Base-by-base conservation (phyloP, 2,329 filamentous ascomycete genomes). In the Coniochaeta ligniaria region DNA sequence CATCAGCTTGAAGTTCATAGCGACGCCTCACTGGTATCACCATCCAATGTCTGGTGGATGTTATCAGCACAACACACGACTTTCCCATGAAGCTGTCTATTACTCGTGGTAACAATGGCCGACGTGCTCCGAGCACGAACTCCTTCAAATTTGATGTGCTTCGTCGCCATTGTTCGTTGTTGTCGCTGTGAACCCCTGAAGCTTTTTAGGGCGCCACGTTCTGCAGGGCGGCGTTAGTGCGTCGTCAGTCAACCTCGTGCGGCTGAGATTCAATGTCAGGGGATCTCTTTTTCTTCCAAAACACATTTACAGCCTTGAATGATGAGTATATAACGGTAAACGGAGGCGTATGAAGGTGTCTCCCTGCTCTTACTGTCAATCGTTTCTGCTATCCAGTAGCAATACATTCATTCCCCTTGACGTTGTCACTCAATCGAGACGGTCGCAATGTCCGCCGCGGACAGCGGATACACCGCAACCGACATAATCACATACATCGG, bases 401-500 rank as follows among this genome's bases (percentile, higher is more conserved):
- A 14, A 3, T 14, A 36, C 12, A 36, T 36, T 14, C 12, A 14
- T 36, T 12, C 12, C 12, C 12, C 8, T 36, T 36, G 35, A 5
- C 35, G 28, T 14, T 36, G 3, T n/a, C 17, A 41, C 17, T 57
- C 33, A 35, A 38, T 16, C 12, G 20, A 41, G 6, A 16, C 54
- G 28, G 4, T 17, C 31, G 26, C 54, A 38, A 57, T 55, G 58
- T 43, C 58, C 43, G 28, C 38, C 8, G 54, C 54, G n/a, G 31
- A 57, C 31, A 57, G 54, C 31, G 54, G 54, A 12, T 57, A 41
- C 43, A 63, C 63, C 12, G 61, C 70, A 3, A 70, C 68, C 17
- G 71, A 73, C 60, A 66, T 73, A 31, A 72, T 73, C 63, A 73
- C 70, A 17, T 73, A 72, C 62, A 71, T 74, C 58, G 72, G 72